Evolutionary conservation across 2,329 filamentous ascomycete genomes (phyloP).

Genomic region (Zymoseptoria ardabiliae): DNA sequence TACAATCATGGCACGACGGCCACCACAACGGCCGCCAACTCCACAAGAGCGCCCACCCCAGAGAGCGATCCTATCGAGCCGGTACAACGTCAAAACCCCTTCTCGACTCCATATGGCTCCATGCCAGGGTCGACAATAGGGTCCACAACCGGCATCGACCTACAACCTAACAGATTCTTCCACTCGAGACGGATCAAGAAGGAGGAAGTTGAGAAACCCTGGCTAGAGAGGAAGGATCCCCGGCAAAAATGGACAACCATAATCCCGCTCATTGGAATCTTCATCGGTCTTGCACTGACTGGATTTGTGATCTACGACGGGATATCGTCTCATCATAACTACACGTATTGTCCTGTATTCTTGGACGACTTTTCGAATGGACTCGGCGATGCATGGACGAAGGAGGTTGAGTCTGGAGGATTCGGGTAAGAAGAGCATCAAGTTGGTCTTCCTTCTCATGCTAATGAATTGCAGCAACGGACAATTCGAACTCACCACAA

Average conservation of each 20-base stretch:
- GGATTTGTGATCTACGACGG: constrained; percentile 72
- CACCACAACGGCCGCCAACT: constrained; percentile 29
- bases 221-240: constrained; percentile 64
- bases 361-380: constrained; percentile 58
- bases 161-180: constrained; percentile 49
- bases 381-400: constrained; percentile 55
- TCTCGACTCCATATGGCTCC: constrained; percentile 37
- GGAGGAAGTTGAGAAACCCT: constrained; percentile 67
- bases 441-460: neutral
- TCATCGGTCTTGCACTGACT: constrained; percentile 59
- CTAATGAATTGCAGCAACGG: constrained; percentile 53
- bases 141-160: constrained; percentile 34
- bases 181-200: constrained; percentile 66
- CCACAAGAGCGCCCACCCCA: constrained; percentile 33
- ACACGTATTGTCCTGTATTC: constrained; percentile 64
- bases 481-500: constrained; percentile 72
- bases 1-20: constrained; percentile 24
- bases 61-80: constrained; percentile 28
- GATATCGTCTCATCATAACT: constrained; percentile 60
- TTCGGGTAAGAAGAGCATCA: constrained; percentile 55
- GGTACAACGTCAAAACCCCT: constrained; percentile 26
- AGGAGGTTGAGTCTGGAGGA: constrained; percentile 67
- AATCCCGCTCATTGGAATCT: constrained; percentile 64
- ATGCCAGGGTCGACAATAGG: constrained; percentile 37
- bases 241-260: constrained; percentile 84